Conservation (phyloP, 768 basidiomycete genomes). For the Kwoniella sp. region DNA sequence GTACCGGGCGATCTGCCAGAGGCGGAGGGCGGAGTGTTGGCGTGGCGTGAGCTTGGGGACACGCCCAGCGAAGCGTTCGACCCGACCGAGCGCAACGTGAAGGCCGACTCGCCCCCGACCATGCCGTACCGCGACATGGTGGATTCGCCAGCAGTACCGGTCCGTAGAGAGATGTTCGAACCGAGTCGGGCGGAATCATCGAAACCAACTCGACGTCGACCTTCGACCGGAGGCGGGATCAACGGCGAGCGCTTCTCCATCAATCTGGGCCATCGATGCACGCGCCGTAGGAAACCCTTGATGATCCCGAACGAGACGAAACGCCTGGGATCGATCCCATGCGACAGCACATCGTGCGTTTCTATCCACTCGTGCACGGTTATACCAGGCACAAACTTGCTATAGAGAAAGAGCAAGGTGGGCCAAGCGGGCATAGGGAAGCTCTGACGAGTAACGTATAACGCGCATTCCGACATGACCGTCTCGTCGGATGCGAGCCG, state of each 20-base stretch:
- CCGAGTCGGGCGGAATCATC: conserved; percentile 28
- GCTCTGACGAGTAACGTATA: conserved; percentile 81
- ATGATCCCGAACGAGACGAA: conserved; percentile 97
- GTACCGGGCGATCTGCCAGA: conserved; percentile 9
- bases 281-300: conserved; percentile 91
- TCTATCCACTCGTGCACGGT: conserved; percentile 87
- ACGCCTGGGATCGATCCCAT: conserved; percentile 85
- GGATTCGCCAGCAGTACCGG: conserved; percentile 19
- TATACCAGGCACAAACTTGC: conserved; percentile 73
- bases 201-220: conserved; percentile 36
- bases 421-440: conserved; percentile 75
- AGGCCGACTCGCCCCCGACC: conserved; percentile 27
- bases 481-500: conserved; percentile 80
- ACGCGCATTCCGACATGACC: conserved; percentile 84
- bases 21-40: conserved; percentile 19
- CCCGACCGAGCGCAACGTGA: conserved; percentile 36
- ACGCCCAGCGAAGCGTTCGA: conserved; percentile 33
- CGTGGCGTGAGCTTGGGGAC: conserved; percentile 22
- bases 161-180: conserved; percentile 16
- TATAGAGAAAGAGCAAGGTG: conserved; percentile 77
- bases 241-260: conserved; percentile 32
- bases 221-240: conserved; percentile 19
- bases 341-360: conserved; percentile 61
- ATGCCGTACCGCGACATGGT: conserved; percentile 46
- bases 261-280: conserved; percentile 84